Conservation (phyloP, 306 rosid species). For the Ammopiptanthus mongolicus region DNA sequence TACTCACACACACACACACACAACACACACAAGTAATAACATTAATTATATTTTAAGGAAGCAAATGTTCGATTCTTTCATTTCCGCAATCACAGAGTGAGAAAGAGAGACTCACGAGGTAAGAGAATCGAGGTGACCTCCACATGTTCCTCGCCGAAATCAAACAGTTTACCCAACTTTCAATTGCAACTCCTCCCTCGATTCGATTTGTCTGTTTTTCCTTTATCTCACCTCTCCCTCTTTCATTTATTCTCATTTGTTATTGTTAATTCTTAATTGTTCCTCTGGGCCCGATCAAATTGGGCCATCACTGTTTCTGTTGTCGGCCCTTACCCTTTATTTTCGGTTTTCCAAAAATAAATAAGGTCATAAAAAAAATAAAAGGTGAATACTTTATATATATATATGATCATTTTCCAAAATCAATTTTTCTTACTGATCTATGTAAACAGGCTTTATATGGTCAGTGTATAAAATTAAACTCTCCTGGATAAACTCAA, state of each 20-base stretch:
- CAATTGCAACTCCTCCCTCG: neutral
- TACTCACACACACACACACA: neutral
- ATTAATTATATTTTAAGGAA: neutral
- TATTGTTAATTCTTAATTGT: no score
- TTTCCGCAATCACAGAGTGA: neutral
- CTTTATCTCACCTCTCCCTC: neutral
- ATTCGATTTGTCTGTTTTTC: neutral
- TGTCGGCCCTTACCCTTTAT: neutral
- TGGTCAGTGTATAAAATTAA: no score
- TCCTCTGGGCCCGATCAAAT: neutral
- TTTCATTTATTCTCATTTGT: no score
- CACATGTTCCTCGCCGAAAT: constrained; percentile 10
- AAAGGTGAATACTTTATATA: no score
- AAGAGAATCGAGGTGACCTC: constrained; percentile 29
- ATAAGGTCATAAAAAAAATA: no score
- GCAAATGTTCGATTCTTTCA: neutral
- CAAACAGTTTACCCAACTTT: neutral
- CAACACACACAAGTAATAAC: no score
- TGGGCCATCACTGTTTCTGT: neutral
- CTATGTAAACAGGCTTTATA: no score
- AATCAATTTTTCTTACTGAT: no score
- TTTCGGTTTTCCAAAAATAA: neutral
- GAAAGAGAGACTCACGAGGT: constrained; percentile 24
- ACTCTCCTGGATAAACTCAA: no score
- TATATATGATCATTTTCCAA: no score